Conservation (phyloP, 2,329 filamentous ascomycete species). For the Lachnellula arida region DNA sequence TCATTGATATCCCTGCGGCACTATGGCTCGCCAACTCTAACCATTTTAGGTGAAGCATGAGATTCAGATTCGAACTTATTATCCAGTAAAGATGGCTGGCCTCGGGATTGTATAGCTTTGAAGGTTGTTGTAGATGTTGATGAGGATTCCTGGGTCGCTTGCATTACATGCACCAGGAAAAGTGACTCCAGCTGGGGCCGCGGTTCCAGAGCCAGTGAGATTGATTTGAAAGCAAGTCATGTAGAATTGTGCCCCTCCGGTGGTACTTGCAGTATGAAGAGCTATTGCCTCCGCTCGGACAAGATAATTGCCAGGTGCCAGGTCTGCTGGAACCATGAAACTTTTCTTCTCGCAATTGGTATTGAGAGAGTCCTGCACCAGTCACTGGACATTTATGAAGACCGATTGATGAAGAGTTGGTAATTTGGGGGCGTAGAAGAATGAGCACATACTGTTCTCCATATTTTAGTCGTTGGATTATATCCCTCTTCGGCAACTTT, state of each 20-base stretch:
- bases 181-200: conserved; percentile 38
- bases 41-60: no score
- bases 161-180: conserved; percentile 46
- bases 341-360: conserved; percentile 41
- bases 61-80: neutral
- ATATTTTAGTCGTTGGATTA: conserved; percentile 5
- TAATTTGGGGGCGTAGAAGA: neutral
- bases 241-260: conserved; percentile 37
- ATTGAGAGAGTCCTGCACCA: conserved; percentile 27
- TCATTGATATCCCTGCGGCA: no score
- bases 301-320: conserved; percentile 51
- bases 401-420: neutral
- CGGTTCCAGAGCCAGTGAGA: conserved; percentile 39
- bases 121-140: conserved; percentile 38
- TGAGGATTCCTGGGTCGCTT: conserved; percentile 43
- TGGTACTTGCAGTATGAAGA: conserved; percentile 44
- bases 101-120: conserved; percentile 38
- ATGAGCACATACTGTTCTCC: conserved; percentile 6
- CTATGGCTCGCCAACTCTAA: neutral
- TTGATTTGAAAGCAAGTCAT: conserved; percentile 41
- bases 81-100: conserved; percentile 30
- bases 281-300: conserved; percentile 51
- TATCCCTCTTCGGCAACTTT: conserved; percentile 38
- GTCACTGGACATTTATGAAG: neutral
- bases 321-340: conserved; percentile 46